phyloP scores from a whole-genome alignment of 495 filamentous ascomycete genomes.

The Cenococcum geophilum region DNA sequence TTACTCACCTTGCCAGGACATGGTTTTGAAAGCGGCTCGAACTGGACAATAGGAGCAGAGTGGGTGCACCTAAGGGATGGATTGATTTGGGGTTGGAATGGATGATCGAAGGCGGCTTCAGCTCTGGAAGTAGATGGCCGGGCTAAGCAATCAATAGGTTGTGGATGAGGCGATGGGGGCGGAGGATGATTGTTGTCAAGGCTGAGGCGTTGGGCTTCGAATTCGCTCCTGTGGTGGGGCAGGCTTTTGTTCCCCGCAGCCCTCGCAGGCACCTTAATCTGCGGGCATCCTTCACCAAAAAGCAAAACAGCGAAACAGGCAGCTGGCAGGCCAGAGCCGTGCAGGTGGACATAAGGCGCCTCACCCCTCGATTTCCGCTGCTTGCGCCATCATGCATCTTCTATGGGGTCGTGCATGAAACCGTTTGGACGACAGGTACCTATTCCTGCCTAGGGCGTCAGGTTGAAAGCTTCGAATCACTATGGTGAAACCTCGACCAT shows the following conservation, averaged over 20 bases:
- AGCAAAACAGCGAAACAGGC: neutral
- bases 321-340: neutral
- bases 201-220: neutral
- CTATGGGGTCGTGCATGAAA: conserved; percentile 5
- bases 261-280: neutral
- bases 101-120: conserved; percentile 3
- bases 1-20: conserved; percentile 59
- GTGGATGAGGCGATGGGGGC: neutral
- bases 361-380: conserved; percentile 12
- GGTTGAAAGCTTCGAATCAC: neutral
- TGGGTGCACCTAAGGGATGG: neutral
- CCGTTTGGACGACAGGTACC: neutral
- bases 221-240: conserved; percentile 14
- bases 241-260: conserved; percentile 8
- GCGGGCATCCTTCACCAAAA: neutral
- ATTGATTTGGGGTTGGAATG: neutral
- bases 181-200: neutral
- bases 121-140: conserved; percentile 11
- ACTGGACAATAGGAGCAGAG: conserved; percentile 3
- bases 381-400: conserved; percentile 28
- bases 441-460: neutral
- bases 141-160: neutral
- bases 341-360: neutral
- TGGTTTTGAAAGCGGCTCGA: conserved; percentile 35
- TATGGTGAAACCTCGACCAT: neutral